These are phyloP conservation scores for Sugiyamaella paludigena DNA, from an alignment of 1,139 yeast species.

Conservation along the genomic window DNA sequence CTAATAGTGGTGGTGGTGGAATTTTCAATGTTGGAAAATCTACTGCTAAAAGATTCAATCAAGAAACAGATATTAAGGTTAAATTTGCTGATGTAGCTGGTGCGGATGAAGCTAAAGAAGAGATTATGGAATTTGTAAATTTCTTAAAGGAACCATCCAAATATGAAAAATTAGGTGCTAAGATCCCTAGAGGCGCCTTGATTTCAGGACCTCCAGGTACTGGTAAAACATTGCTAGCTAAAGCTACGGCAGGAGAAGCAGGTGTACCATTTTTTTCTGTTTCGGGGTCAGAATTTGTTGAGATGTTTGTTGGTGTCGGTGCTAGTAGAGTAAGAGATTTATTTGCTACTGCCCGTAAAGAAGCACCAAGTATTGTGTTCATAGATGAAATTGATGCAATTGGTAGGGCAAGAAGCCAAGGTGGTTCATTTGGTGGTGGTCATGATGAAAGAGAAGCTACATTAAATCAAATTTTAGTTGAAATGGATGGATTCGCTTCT, in stretches of 20 bases:
- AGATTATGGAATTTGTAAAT: constrained; percentile 95
- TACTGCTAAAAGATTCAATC: constrained; percentile 86
- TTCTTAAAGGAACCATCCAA: constrained; percentile 88
- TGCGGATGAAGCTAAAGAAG: constrained; percentile 93
- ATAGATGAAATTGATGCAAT: constrained; percentile 98
- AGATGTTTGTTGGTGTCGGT: constrained; percentile 99
- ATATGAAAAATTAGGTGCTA: constrained; percentile 89
- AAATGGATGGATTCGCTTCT: constrained; percentile 94
- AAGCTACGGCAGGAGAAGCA: constrained; percentile 99
- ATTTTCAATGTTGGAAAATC: constrained; percentile 63
- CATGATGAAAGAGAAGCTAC: constrained; percentile 97
- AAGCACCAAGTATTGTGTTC: constrained; percentile 91
- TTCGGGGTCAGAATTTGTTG: constrained; percentile 97
- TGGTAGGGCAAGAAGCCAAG: constrained; percentile 88
- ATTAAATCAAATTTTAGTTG: constrained; percentile 88
- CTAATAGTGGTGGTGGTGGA: constrained; percentile 37
- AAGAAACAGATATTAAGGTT: constrained; percentile 83
- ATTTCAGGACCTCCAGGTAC: constrained; percentile 99
- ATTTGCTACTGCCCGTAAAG: constrained; percentile 85
- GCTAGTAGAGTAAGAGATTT: constrained; percentile 95
- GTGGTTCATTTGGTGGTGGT: constrained; percentile 73
- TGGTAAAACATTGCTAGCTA: constrained; percentile 93
- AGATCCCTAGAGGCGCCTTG: constrained; percentile 96
- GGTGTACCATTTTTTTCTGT: constrained; percentile 95
- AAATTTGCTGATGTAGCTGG: constrained; percentile 95